Evolutionary conservation across 805 yeast genomes (phyloP).

Genomic region (Peterozyma xylosa): DNA sequence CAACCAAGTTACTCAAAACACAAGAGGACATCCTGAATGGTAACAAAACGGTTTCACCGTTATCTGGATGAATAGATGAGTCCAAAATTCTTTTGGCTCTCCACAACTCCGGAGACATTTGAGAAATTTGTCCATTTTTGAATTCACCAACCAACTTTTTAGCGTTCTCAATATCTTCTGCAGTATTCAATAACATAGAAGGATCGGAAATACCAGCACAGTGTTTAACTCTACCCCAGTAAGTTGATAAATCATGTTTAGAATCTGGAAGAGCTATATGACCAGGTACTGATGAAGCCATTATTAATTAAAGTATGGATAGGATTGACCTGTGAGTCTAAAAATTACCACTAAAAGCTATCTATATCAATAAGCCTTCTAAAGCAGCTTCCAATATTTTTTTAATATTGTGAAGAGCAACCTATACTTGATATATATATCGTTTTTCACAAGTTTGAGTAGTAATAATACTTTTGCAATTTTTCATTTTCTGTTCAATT

Average conservation of each 20-base stretch:
- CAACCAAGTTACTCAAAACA: slow-evolving; percentile 88
- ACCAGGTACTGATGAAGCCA: slow-evolving; percentile 90
- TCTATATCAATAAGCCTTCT: too few species aligned
- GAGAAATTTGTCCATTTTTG: slow-evolving; percentile 55
- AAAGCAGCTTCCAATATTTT: too few species aligned
- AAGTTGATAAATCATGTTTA: slow-evolving; percentile 69
- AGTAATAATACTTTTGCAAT: too few species aligned
- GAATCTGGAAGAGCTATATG: slow-evolving; percentile 75
- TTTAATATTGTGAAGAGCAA: too few species aligned
- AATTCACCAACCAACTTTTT: slow-evolving; percentile 62
- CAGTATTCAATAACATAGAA: slow-evolving; percentile 70
- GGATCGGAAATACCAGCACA: slow-evolving; percentile 94
- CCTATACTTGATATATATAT: too few species aligned
- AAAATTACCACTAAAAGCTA: too few species aligned
- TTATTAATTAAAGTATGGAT: slow-evolving; percentile 16
- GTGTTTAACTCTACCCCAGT: slow-evolving; percentile 92
- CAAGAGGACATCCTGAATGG: slow-evolving; percentile 98
- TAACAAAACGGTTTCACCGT: slow-evolving; percentile 83
- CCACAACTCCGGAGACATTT: slow-evolving; percentile 83
- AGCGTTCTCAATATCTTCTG: slow-evolving; percentile 55
- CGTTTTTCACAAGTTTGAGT: too few species aligned
- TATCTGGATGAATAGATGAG: slow-evolving; percentile 94
- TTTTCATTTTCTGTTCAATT: too few species aligned
- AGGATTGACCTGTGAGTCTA: too few species aligned
- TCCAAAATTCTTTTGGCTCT: slow-evolving; percentile 79